These are phyloP conservation scores for Amanita rimosa DNA, from an alignment of 768 basidiomycete species.

Conservation along the genomic window DNA sequence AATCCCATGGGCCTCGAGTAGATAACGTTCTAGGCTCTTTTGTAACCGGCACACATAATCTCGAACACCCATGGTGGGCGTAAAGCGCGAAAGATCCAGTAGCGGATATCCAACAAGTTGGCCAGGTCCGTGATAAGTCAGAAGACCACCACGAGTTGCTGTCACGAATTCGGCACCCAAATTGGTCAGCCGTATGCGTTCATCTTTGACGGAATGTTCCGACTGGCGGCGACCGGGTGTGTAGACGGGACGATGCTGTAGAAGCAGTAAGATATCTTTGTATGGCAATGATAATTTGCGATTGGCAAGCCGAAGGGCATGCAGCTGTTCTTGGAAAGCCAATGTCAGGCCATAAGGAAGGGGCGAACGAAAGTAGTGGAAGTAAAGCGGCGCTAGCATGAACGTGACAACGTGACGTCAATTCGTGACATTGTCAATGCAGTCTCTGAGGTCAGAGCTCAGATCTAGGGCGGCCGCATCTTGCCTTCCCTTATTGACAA, in stretches of 20 bases:
- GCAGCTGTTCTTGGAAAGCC: constrained; percentile 59
- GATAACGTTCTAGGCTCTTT: constrained; percentile 51
- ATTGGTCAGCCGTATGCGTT: constrained; percentile 49
- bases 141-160: constrained; percentile 80
- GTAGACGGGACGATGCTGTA: constrained; percentile 91
- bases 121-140: constrained; percentile 96
- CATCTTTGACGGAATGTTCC: constrained; percentile 42
- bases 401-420: constrained; percentile 6
- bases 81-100: constrained; percentile 74
- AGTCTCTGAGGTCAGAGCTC: no score
- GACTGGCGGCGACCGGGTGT: constrained; percentile 88
- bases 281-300: constrained; percentile 26
- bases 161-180: constrained; percentile 84
- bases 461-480: not conserved
- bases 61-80: constrained; percentile 59
- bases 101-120: constrained; percentile 95
- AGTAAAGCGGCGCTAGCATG: constrained; percentile 47
- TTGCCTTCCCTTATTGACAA: not conserved
- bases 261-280: constrained; percentile 62
- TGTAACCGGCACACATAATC: constrained; percentile 85
- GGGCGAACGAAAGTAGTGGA: constrained; percentile 69
- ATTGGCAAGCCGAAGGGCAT: constrained; percentile 49
- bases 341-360: constrained; percentile 66
- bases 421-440: no score
- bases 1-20: constrained; percentile 51